These are phyloP conservation scores for Dipteronia sinensis DNA, from an alignment of 345 rosid genomes.

Conservation along the genomic window DNA sequence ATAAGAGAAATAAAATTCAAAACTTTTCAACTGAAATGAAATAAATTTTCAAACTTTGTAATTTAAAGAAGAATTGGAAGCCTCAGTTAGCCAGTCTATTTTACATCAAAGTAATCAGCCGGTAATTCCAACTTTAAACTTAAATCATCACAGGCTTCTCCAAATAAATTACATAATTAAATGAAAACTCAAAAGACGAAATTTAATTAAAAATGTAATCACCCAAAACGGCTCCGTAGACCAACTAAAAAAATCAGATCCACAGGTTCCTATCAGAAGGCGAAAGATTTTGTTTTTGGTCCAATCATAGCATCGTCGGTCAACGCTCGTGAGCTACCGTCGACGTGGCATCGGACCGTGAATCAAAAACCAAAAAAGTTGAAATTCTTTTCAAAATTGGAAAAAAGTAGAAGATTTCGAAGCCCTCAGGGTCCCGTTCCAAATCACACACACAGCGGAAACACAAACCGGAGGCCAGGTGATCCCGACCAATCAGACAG, in stretches of 20 bases:
- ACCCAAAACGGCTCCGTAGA: conserved; percentile 65
- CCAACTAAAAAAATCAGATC: conserved; percentile 26
- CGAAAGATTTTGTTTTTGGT: conserved; percentile 49
- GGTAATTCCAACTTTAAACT: conserved; percentile 75
- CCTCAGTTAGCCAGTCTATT: conserved; percentile 56
- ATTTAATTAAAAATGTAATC: conserved; percentile 35
- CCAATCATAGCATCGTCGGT: conserved; percentile 65
- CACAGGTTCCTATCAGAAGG: conserved; percentile 68
- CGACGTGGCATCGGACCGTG: conserved; percentile 60
- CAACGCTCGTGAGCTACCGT: conserved; percentile 51
- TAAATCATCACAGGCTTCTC: conserved; percentile 56
- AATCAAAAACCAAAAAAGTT: neutral
- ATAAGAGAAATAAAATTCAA: too few species aligned
- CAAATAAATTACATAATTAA: conserved; percentile 12
- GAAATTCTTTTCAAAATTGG: too few species aligned
- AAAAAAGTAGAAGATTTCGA: neutral
- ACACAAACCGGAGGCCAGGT: conserved; percentile 16
- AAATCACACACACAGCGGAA: conserved; percentile 50
- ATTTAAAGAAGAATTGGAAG: conserved; percentile 15
- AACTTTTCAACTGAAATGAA: too few species aligned
- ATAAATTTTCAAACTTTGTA: neutral
- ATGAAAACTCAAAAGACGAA: neutral
- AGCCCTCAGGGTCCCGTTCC: conserved; percentile 65
- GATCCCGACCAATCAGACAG: conserved; percentile 20
- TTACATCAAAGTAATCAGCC: conserved; percentile 62